Conservation (phyloP, 345 rosid species). For the Acer campestre region DNA sequence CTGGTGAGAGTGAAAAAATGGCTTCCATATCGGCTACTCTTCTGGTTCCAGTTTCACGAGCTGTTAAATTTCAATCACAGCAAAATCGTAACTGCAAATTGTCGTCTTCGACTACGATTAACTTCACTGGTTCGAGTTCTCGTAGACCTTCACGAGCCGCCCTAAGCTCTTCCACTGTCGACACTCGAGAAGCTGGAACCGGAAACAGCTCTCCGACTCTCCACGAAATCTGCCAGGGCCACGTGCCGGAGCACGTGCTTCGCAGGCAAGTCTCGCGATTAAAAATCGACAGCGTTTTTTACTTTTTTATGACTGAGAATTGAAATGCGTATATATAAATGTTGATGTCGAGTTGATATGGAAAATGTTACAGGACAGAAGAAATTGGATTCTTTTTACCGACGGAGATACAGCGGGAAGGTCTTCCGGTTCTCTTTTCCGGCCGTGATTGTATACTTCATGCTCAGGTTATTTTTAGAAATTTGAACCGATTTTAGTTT, state of each 20-base stretch:
- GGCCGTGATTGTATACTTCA: conserved; percentile 84
- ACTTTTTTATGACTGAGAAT: no score
- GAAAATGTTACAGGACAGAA: conserved; percentile 53
- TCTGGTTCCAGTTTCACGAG: not conserved
- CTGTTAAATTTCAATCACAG: not conserved
- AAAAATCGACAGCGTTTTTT: no score
- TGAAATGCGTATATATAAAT: no score
- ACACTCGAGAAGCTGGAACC: not conserved
- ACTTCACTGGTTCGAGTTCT: conserved; percentile 12
- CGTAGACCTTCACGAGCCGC: conserved; percentile 21
- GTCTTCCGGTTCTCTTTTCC: conserved; percentile 66
- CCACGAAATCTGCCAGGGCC: conserved; percentile 47
- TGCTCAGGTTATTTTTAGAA: conserved; percentile 63
- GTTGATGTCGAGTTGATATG: not conserved
- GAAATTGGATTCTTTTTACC: conserved; percentile 66
- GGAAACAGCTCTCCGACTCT: conserved; percentile 24
- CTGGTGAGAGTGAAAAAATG: not conserved
- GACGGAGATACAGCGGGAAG: conserved; percentile 73
- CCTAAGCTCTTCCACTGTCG: conserved; percentile 9
- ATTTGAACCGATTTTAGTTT: not conserved
- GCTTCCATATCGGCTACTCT: conserved; percentile 13
- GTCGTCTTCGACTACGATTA: not conserved
- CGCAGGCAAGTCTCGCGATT: conserved; percentile 35
- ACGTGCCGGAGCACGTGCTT: conserved; percentile 52
- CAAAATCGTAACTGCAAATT: not conserved